A percentile compares a stretch with the other conserved stretches of the same genome.
These are phyloP conservation scores for Penicillium daleae DNA, from an alignment of 495 filamentous ascomycete species.

Conservation along the genomic window DNA sequence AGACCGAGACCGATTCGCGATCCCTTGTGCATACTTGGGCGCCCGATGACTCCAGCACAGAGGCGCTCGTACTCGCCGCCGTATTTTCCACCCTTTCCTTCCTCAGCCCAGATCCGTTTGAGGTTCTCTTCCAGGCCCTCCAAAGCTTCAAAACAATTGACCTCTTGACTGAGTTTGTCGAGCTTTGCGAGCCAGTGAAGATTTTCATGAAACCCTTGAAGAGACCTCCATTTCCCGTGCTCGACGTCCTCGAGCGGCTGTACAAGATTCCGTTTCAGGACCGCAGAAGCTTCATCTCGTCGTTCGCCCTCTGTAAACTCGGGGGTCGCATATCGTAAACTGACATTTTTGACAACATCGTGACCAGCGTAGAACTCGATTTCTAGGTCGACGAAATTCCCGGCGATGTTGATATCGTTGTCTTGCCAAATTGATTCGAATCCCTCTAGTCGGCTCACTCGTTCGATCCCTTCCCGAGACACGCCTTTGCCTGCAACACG, in stretches of 20 bases:
- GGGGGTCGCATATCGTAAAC: constrained; percentile 49
- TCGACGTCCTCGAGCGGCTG: constrained; percentile 44
- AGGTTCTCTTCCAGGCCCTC: constrained; percentile 78
- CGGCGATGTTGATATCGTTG: constrained; percentile 71
- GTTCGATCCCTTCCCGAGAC: constrained; percentile 79
- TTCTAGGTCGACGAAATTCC: constrained; percentile 59
- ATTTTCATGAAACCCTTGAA: constrained; percentile 77
- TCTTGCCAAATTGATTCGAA: constrained; percentile 77
- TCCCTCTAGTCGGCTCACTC: constrained; percentile 70
- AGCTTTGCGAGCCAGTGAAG: constrained; percentile 75
- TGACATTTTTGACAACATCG: constrained; percentile 51
- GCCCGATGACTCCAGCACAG: constrained; percentile 63
- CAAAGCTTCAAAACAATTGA: constrained; percentile 89
- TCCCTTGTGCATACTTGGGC: constrained; percentile 75
- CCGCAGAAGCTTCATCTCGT: constrained; percentile 50
- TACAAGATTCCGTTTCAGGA: constrained; percentile 55
- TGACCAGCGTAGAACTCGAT: constrained; percentile 52
- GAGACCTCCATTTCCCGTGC: constrained; percentile 54
- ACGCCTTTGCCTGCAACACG: constrained; percentile 59
- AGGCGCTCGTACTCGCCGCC: constrained; percentile 54
- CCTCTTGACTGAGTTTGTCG: constrained; percentile 78
- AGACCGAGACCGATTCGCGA: constrained; percentile 73
- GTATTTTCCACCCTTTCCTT: constrained; percentile 50
- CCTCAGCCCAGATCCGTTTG: constrained; percentile 57
- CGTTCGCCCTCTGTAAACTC: constrained; percentile 47